Evolutionary conservation across 108 stramenopile genomes (phyloP), one percentile per base, ranked within the genome.

Genomic region (Skeletonema tropicum): DNA sequence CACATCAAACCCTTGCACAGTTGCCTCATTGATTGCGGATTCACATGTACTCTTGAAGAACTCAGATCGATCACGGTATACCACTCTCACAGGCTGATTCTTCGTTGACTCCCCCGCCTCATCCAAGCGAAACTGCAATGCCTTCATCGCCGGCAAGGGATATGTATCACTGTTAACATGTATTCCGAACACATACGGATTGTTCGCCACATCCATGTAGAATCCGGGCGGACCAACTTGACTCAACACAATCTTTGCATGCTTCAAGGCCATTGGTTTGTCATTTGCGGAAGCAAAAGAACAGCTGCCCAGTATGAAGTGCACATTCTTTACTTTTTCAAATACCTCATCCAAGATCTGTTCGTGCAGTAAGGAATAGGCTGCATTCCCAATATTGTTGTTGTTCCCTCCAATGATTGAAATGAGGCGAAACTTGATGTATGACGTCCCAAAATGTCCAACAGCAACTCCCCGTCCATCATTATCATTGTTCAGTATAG

Each of bases 121-220:
- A 39, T 39, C 38, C 38, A 39, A 39, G 10, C 11, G 38, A 39
- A 88, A 85, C 7, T 42, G 26, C 30, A 89, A 48, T 3, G 66
- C 38, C 57, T 69, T 81, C 10, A 84, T 41, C 3, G 81, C 60
- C 8, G 81, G 67, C 2, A 66, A 23, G 11, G 86, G 42, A 52
- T 89, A 89, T 5, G 46, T 48, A 48, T 89, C 82, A 29, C 75
- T 81, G 39, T 76, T 70, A 15, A 89, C 65, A 75, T 87, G 86
- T 57, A 87, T 80, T 2, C 88, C 88, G 68, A 89, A 89, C 2
- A 89, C 77, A 35, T 83, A 86, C 4, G 78, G 79, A 48, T 87
- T 87, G 13, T 36, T 31, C 12, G 14, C 38, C 8, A 48, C 64
- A 39, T 39, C 38, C 46, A 33, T 52, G 41, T 87, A 89, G 71